Evolutionary conservation across 1,284 basidiomycete species (phyloP).

Genomic region (Cryptococcus jaspeensis): DNA sequence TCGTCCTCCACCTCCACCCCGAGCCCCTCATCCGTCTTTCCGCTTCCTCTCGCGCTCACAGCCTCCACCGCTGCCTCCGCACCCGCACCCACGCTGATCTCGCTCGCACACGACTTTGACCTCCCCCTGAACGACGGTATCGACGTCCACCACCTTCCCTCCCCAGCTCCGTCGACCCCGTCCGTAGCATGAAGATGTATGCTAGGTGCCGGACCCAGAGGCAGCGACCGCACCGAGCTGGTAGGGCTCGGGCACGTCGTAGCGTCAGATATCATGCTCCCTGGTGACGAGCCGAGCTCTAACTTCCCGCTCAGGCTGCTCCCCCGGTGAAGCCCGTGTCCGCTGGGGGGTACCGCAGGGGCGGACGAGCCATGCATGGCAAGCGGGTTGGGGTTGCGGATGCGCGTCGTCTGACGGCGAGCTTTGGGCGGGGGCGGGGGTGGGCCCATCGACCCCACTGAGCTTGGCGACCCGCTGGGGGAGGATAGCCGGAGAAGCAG

Average conservation of each 20-base stretch:
- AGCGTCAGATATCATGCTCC: conserved; percentile 15
- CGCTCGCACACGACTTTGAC: conserved; percentile 1
- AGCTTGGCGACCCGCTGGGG: neutral
- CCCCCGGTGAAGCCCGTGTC: neutral
- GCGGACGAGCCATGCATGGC: conserved; percentile 7
- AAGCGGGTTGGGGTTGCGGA: conserved; percentile 21
- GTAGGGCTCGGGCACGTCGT: conserved; percentile 19
- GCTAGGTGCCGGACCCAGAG: neutral
- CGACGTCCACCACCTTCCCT: conserved; percentile 9
- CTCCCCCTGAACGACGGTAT: conserved; percentile 2
- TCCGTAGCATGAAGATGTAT: conserved; percentile 1
- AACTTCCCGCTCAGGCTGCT: neutral
- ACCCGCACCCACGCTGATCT: neutral
- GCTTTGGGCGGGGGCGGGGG: conserved; percentile 12
- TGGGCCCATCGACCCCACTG: conserved; percentile 10
- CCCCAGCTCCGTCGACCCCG: neutral
- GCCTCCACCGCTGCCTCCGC: neutral
- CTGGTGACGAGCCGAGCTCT: conserved; percentile 18
- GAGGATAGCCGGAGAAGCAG: conserved; percentile 4
- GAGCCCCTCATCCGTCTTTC: neutral
- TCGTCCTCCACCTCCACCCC: conserved; percentile 5
- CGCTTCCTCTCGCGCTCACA: neutral
- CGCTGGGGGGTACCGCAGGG: neutral
- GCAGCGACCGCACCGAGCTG: conserved; percentile 15
- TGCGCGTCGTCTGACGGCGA: conserved; percentile 13